phyloP scores from a whole-genome alignment of 2,329 filamentous ascomycete genomes.

The Lasiodiplodia gonubiensis region DNA sequence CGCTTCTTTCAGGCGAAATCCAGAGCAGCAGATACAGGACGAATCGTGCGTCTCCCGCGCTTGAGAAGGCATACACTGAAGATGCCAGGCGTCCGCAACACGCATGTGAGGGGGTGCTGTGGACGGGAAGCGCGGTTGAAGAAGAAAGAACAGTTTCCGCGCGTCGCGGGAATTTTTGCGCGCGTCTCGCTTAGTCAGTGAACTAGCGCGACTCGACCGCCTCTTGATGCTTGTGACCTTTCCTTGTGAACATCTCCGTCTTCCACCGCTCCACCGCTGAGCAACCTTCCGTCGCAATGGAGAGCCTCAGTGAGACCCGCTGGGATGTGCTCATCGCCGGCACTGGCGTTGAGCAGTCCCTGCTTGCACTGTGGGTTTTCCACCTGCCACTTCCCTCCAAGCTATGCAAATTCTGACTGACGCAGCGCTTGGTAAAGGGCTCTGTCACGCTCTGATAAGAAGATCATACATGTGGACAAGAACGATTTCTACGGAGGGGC shows the following conservation, averaged over 20 bases:
- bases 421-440: constrained; percentile 71
- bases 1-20: constrained; percentile 55
- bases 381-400: constrained; percentile 29
- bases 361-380: constrained; percentile 58
- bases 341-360: constrained; percentile 59
- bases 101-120: constrained; percentile 6
- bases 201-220: constrained; percentile 11
- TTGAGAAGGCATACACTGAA: constrained; percentile 51
- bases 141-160: constrained; percentile 32
- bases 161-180: constrained; percentile 33
- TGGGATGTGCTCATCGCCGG: constrained; percentile 62
- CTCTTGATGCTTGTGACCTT: constrained; percentile 32
- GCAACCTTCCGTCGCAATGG: constrained; percentile 45
- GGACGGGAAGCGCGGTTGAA: constrained; percentile 41
- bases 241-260: constrained; percentile 16
- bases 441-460: constrained; percentile 89
- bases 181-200: constrained; percentile 40
- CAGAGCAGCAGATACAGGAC: constrained; percentile 60
- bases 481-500: constrained; percentile 87
- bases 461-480: constrained; percentile 85
- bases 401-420: constrained; percentile 70
- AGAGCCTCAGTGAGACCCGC: constrained; percentile 55
- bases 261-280: constrained; percentile 31
- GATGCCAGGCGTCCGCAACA: constrained; percentile 34
- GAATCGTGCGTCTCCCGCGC: constrained; percentile 52